phyloP scores from a whole-genome alignment of 805 yeast genomes.

The Cyberlindnera suaveolens region DNA sequence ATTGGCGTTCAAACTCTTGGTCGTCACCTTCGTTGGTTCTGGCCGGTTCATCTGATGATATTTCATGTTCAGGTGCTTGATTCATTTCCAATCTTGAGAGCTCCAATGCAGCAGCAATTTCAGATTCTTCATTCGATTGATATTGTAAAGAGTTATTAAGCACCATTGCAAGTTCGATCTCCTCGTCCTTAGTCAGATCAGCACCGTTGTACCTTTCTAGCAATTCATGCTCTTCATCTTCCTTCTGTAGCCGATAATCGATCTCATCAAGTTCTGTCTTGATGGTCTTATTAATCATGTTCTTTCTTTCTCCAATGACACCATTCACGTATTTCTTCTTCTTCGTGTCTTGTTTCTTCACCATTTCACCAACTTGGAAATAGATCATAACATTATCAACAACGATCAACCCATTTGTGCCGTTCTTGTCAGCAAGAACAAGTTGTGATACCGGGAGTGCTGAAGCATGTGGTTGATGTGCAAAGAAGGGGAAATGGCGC shows the following conservation, averaged over 20 bases:
- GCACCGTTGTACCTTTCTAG: conserved; percentile 20
- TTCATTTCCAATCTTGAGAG: conserved; percentile 2
- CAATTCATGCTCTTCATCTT: conserved; percentile 8
- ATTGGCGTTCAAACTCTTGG: conserved; percentile 12
- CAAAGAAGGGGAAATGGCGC: conserved; percentile 3
- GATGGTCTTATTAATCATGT: conserved; percentile 14
- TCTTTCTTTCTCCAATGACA: conserved; percentile 15
- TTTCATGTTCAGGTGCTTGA: background rate
- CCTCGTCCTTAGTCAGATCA: conserved; percentile 16
- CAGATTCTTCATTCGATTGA: conserved; percentile 4
- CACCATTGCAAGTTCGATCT: conserved; percentile 23
- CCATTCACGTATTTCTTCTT: conserved; percentile 12
- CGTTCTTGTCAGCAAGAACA: conserved; percentile 8
- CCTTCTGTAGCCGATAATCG: conserved; percentile 13
- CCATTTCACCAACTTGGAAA: conserved; percentile 18
- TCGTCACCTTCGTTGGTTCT: conserved; percentile 1
- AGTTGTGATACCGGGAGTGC: conserved; percentile 14
- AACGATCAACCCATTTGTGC: conserved; percentile 14
- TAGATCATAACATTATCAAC: conserved; percentile 17
- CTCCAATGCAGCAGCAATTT: conserved; percentile 9
- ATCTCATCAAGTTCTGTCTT: conserved; percentile 19
- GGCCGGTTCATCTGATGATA: background rate
- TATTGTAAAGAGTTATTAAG: conserved; percentile 18
- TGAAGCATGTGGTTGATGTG: conserved; percentile 2
- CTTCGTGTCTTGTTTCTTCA: conserved; percentile 1